Conservation (phyloP, 2,329 filamentous ascomycete species). For the Penicillium paneum region DNA sequence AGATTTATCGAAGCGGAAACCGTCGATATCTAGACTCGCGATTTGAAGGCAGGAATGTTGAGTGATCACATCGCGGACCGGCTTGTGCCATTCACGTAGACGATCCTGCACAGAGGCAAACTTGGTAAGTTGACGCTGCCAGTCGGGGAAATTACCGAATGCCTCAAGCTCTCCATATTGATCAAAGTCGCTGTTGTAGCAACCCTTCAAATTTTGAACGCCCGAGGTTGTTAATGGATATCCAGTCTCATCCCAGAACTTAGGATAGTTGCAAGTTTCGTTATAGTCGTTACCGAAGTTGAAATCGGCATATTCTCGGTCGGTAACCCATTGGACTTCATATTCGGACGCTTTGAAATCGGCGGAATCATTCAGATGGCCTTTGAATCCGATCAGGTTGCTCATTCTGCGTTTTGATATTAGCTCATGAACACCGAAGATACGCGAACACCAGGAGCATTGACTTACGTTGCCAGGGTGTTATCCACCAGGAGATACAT, state of each 20-base stretch:
- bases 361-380: constrained; percentile 56
- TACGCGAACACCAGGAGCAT: no score
- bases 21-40: constrained; percentile 60
- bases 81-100: constrained; percentile 60
- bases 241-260: constrained; percentile 60
- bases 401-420: constrained; percentile 41
- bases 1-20: constrained; percentile 65
- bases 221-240: constrained; percentile 48
- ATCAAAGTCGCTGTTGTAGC: constrained; percentile 63
- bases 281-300: constrained; percentile 53
- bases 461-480: constrained; percentile 58
- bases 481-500: constrained; percentile 68
- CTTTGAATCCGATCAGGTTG: constrained; percentile 61
- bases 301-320: constrained; percentile 58
- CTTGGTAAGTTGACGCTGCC: constrained; percentile 61
- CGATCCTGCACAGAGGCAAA: constrained; percentile 67
- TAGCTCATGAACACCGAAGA: background rate
- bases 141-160: constrained; percentile 62
- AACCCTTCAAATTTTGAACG: constrained; percentile 50
- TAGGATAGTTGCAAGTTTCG: constrained; percentile 55
- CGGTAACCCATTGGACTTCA: constrained; percentile 54
- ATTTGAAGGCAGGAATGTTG: constrained; percentile 63
- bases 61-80: constrained; percentile 56
- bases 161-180: constrained; percentile 63
- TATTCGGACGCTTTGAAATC: constrained; percentile 57